phyloP scores from a whole-genome alignment of 2,329 filamentous ascomycete species.

The Calcarisporium arbuscula region DNA sequence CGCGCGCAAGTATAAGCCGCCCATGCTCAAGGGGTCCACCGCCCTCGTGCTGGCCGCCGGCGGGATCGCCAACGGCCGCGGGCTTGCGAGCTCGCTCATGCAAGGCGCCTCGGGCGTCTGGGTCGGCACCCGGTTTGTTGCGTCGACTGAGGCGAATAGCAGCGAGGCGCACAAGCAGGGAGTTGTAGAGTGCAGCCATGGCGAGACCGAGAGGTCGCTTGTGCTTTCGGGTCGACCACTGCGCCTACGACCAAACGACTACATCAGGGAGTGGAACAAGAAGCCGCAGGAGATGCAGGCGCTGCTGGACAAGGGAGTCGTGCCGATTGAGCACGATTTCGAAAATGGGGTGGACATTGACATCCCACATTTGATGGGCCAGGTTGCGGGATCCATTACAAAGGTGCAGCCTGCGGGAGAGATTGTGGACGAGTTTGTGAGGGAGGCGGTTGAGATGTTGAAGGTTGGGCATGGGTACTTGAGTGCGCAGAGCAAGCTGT shows the following conservation, averaged over 20 bases:
- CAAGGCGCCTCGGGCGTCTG: slow-evolving; percentile 84
- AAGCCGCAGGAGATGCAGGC: slow-evolving; percentile 67
- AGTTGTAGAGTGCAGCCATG: slow-evolving; percentile 72
- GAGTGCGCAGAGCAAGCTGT: slow-evolving; percentile 35
- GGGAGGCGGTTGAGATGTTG: slow-evolving; percentile 64
- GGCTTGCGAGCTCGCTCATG: slow-evolving; percentile 76
- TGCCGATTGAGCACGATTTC: slow-evolving; percentile 77
- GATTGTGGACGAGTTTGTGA: slow-evolving; percentile 89
- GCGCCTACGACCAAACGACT: slow-evolving; percentile 75
- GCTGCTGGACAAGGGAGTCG: slow-evolving; percentile 68
- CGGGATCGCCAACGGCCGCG: slow-evolving; percentile 76
- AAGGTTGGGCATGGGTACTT: slow-evolving; percentile 57
- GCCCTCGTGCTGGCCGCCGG: slow-evolving; percentile 85
- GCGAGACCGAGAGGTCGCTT: slow-evolving; percentile 75
- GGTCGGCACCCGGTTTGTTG: slow-evolving; percentile 92
- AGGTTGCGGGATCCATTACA: slow-evolving; percentile 74
- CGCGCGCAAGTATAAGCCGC: slow-evolving; percentile 63
- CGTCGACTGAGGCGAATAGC: slow-evolving; percentile 72
- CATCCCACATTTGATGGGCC: slow-evolving; percentile 85
- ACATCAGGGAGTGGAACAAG: slow-evolving; percentile 74
- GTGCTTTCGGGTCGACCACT: slow-evolving; percentile 78
- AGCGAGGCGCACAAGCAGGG: slow-evolving; percentile 76
- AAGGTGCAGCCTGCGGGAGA: slow-evolving; percentile 73
- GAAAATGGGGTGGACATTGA: slow-evolving; percentile 79
- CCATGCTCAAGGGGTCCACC: slow-evolving; percentile 59